A percentile compares a stretch with the other conserved stretches of the same genome.
Conservation (phyloP, 768 basidiomycete species). For the Baorangia bicolor region DNA sequence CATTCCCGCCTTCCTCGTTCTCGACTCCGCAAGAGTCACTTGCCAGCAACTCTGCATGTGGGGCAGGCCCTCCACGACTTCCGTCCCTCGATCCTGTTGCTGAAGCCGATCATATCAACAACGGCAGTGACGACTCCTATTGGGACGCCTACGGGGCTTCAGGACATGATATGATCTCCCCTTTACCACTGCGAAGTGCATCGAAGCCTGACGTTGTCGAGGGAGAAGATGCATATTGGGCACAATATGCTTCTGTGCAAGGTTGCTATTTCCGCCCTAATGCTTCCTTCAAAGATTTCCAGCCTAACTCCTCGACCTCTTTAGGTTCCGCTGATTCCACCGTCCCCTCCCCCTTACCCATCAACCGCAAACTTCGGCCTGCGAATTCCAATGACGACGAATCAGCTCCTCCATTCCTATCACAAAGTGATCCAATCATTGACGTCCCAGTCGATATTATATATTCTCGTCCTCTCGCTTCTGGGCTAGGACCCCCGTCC, state of each 20-base stretch:
- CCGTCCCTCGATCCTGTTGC: not conserved
- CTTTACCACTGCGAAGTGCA: slow-evolving; percentile 20
- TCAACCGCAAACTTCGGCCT: slow-evolving; percentile 27
- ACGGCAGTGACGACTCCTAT: slow-evolving; percentile 52
- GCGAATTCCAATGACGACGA: slow-evolving; percentile 1
- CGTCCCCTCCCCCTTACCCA: slow-evolving; percentile 48
- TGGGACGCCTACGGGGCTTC: slow-evolving; percentile 63
- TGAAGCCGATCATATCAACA: slow-evolving; percentile 23
- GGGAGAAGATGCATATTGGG: slow-evolving; percentile 71
- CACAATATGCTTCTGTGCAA: slow-evolving; percentile 67
- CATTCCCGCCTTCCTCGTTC: slow-evolving; percentile 53
- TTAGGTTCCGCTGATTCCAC: slow-evolving; percentile 74
- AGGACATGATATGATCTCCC: slow-evolving; percentile 29
- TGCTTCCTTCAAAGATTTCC: not conserved
- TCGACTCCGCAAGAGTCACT: slow-evolving; percentile 27
- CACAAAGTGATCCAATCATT: slow-evolving; percentile 7
- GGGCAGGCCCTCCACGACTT: not conserved
- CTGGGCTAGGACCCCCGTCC: slow-evolving; percentile 24
- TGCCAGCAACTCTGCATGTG: slow-evolving; percentile 24
- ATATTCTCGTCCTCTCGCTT: slow-evolving; percentile 11
- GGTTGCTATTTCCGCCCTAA: slow-evolving; percentile 41
- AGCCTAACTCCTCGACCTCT: slow-evolving; percentile 3
- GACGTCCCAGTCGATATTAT: slow-evolving; percentile 20
- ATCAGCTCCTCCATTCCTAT: not conserved
- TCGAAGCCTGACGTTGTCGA: slow-evolving; percentile 8